phyloP scores from a whole-genome alignment of 345 rosid species.

The Eucalyptus curtisii region DNA sequence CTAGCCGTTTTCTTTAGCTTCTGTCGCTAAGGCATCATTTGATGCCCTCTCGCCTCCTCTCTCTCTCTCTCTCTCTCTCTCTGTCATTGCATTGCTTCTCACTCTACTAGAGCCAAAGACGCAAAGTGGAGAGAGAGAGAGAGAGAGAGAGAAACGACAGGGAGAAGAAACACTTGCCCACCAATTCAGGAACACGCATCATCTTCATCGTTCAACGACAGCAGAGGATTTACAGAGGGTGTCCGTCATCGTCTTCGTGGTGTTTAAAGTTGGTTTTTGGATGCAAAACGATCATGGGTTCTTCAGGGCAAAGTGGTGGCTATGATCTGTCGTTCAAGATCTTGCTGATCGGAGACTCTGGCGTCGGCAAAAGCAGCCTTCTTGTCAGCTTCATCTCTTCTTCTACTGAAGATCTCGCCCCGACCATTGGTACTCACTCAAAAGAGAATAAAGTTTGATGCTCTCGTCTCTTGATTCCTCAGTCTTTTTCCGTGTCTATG shows the following conservation, averaged over 20 bases:
- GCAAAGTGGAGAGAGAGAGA: background rate
- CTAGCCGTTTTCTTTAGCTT: slow-evolving; percentile 43
- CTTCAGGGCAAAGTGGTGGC: slow-evolving; percentile 50
- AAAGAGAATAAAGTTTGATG: background rate
- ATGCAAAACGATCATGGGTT: slow-evolving; percentile 44
- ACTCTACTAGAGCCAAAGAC: background rate
- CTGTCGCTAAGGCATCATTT: slow-evolving; percentile 3
- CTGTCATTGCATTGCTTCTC: slow-evolving; percentile 4
- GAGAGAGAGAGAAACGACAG: background rate
- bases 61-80: background rate
- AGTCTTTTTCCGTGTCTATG: background rate
- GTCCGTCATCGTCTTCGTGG: background rate
- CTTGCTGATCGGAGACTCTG: slow-evolving; percentile 94
- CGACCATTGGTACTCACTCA: slow-evolving; percentile 59
- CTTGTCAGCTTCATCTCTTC: slow-evolving; percentile 91
- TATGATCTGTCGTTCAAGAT: slow-evolving; percentile 92
- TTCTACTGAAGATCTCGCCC: slow-evolving; percentile 66
- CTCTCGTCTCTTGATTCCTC: background rate
- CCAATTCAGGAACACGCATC: background rate
- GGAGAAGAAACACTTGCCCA: background rate
- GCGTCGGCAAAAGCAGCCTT: slow-evolving; percentile 94
- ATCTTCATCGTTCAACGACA: background rate
- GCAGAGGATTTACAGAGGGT: background rate
- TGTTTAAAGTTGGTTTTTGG: background rate
- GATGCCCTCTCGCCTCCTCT: slow-evolving; percentile 16